These are phyloP conservation scores for Tetrapisispora iriomotensis DNA, from an alignment of 805 yeast genomes.

Conservation along the genomic window DNA sequence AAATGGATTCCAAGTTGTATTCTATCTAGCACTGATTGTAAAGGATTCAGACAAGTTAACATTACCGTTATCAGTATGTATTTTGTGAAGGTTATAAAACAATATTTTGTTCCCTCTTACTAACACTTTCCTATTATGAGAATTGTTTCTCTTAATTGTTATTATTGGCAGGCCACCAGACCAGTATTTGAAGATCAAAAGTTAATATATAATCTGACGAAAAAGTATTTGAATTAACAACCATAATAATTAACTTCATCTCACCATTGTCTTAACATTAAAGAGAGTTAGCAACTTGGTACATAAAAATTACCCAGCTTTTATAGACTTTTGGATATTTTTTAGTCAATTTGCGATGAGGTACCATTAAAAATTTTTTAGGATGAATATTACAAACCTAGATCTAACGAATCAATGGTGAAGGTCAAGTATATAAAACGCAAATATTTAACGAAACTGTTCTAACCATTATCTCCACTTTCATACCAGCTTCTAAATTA, in stretches of 20 bases:
- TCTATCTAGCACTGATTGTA: constrained; percentile 51
- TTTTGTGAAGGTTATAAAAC: not conserved
- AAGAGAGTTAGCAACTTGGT: not conserved
- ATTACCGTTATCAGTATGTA: constrained; percentile 27
- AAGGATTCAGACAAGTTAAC: constrained; percentile 28
- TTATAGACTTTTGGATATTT: too few relatives aligned
- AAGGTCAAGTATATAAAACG: too few relatives aligned
- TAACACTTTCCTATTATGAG: not conserved
- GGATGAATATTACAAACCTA: not conserved
- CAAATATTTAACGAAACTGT: too few relatives aligned
- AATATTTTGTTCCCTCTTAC: too few relatives aligned
- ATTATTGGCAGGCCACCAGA: constrained; percentile 10
- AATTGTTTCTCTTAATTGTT: not conserved
- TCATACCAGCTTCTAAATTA: not conserved
- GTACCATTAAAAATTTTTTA: not conserved
- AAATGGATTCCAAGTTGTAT: constrained; percentile 53
- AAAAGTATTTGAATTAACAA: constrained; percentile 7
- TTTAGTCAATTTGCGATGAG: not conserved
- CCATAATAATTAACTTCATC: too few relatives aligned
- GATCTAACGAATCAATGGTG: too few relatives aligned
- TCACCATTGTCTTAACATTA: too few relatives aligned
- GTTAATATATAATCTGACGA: constrained; percentile 16
- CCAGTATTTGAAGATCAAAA: constrained; percentile 19
- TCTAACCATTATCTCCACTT: too few relatives aligned
- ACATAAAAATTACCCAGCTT: too few relatives aligned